A percentile compares a stretch with the other conserved stretches of the same genome.
phyloP scores from a whole-genome alignment of 2,329 filamentous ascomycete species.

The Amauroascus verrucosus region DNA sequence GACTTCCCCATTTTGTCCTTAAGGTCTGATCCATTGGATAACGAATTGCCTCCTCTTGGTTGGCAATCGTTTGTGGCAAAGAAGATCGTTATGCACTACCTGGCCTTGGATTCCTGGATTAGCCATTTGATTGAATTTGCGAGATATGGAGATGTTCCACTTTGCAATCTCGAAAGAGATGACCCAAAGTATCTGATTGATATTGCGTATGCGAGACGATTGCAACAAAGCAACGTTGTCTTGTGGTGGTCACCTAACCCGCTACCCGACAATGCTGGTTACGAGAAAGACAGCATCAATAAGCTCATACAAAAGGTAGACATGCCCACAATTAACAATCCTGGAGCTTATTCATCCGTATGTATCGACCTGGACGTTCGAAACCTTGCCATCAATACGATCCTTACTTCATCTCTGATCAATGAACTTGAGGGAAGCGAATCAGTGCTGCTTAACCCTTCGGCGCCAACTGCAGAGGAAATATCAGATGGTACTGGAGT shows the following conservation, averaged over 20 bases:
- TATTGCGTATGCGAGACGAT: slow-evolving; percentile 77
- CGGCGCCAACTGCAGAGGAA: slow-evolving; percentile 49
- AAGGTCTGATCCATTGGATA: slow-evolving; percentile 71
- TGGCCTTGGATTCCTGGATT: slow-evolving; percentile 88
- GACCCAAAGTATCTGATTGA: slow-evolving; percentile 94
- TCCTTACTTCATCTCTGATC: slow-evolving; percentile 89
- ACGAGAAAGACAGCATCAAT: slow-evolving; percentile 83
- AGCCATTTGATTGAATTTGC: slow-evolving; percentile 77
- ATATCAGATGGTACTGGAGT: slow-evolving; percentile 55
- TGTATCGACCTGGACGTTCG: slow-evolving; percentile 91
- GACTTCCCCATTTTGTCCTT: slow-evolving; percentile 78
- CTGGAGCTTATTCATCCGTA: slow-evolving; percentile 87
- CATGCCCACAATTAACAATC: slow-evolving; percentile 88
- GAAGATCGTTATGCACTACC: slow-evolving; percentile 75
- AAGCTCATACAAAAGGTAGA: slow-evolving; percentile 74
- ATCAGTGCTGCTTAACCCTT: slow-evolving; percentile 73
- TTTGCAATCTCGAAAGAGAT: slow-evolving; percentile 91
- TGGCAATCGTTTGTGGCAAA: slow-evolving; percentile 89
- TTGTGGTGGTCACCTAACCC: slow-evolving; percentile 91
- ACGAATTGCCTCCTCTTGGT: slow-evolving; percentile 76
- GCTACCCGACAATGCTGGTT: slow-evolving; percentile 86
- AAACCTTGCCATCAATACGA: slow-evolving; percentile 95
- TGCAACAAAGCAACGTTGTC: slow-evolving; percentile 86
- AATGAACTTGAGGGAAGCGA: slow-evolving; percentile 91
- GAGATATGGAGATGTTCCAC: slow-evolving; percentile 82